Percentiles rank a stretch among this genome's conserved stretches.
These are phyloP conservation scores for Xylariaceae sp. DNA, from an alignment of 2,329 filamentous ascomycete genomes.

Conservation along the genomic window DNA sequence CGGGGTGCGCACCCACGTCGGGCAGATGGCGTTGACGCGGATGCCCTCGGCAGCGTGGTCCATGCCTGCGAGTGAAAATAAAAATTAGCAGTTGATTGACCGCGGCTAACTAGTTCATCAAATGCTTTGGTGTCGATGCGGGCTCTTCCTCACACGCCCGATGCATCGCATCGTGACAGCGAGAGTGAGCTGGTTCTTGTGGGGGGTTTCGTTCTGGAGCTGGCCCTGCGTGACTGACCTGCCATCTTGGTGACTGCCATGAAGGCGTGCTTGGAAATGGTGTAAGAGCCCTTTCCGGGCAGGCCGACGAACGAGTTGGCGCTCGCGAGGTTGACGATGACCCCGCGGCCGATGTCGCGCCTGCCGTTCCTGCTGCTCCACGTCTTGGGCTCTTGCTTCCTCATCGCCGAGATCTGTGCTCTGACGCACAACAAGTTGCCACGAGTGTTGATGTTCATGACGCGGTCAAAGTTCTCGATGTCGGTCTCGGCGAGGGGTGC, in stretches of 20 bases:
- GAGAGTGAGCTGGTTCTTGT: no score
- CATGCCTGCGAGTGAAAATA: background rate
- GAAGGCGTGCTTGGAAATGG: conserved; percentile 14
- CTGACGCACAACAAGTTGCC: conserved; percentile 11
- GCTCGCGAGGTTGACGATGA: conserved; percentile 12
- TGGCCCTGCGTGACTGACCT: conserved; percentile 3
- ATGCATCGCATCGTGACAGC: no score
- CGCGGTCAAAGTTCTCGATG: conserved; percentile 12
- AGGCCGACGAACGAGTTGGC: conserved; percentile 11
- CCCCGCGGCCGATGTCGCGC: conserved; percentile 11
- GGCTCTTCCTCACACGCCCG: no score
- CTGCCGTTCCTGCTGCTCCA: conserved; percentile 11
- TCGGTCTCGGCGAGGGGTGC: conserved; percentile 10
- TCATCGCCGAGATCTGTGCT: conserved; percentile 10
- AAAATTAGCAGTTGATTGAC: no score
- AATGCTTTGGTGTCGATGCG: no score
- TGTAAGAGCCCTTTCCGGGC: conserved; percentile 11
- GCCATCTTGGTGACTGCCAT: conserved; percentile 12
- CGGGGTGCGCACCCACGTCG: conserved; percentile 5
- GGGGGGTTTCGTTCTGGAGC: no score
- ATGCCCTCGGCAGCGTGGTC: conserved; percentile 1
- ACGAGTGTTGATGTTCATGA: conserved; percentile 16
- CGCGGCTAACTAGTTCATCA: no score
- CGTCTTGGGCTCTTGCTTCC: conserved; percentile 11
- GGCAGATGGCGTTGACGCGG: conserved; percentile 7